A percentile compares a stretch with the other conserved stretches of the same genome.
Conservation (phyloP, 202 grass and related monocot genomes). For the Setaria italica region DNA sequence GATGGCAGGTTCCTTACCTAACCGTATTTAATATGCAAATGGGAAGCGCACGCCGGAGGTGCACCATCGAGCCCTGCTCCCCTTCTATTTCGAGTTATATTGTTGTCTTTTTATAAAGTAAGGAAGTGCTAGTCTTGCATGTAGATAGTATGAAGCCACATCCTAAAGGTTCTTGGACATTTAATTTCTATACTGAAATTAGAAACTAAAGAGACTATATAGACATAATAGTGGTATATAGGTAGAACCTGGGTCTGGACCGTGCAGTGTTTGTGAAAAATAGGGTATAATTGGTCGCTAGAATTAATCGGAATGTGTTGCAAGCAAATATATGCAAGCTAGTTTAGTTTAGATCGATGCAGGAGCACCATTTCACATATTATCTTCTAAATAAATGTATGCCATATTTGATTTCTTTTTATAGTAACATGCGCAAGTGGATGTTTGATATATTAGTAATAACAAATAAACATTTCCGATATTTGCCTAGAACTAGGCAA, state of each 20-base stretch:
- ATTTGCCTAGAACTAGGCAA: too few relatives aligned
- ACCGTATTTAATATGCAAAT: slow-evolving; percentile 20
- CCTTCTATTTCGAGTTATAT: background rate
- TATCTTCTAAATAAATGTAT: background rate
- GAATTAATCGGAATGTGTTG: background rate
- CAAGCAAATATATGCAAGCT: background rate
- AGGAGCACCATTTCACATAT: too few relatives aligned
- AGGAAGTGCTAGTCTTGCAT: background rate
- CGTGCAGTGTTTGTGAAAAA: background rate
- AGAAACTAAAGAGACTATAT: background rate
- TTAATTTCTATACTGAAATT: background rate
- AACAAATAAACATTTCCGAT: too few relatives aligned
- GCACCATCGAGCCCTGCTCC: background rate
- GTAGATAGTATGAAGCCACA: background rate
- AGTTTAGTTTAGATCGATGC: background rate
- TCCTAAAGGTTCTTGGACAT: background rate
- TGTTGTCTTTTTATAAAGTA: background rate
- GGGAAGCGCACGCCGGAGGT: background rate
- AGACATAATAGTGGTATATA: background rate
- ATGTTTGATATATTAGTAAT: too few relatives aligned
- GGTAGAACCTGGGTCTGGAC: background rate
- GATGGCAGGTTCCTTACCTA: slow-evolving; percentile 25
- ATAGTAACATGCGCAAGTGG: background rate
- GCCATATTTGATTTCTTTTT: background rate
- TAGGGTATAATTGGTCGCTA: background rate